Conservation (phyloP, 441 rosid genomes). For the Manihot esculenta region DNA sequence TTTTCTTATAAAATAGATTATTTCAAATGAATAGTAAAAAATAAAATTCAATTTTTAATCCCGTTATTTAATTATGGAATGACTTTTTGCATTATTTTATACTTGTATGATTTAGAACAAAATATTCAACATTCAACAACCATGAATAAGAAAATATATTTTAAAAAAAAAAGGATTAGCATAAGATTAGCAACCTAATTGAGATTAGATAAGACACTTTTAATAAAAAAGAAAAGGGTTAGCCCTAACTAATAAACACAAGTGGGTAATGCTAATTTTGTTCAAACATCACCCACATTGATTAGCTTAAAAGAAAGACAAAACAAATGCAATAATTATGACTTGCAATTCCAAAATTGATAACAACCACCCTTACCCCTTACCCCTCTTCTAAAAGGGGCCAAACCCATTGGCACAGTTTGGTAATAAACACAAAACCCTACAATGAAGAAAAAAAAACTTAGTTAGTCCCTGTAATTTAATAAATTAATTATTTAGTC, state of each 20-base stretch:
- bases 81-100: not conserved
- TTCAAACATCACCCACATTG: constrained; percentile 11
- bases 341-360: constrained; percentile 21
- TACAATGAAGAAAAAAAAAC: too few species aligned
- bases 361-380: constrained; percentile 18
- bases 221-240: not conserved
- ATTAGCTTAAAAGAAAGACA: constrained; percentile 43
- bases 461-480: too few species aligned
- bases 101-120: not conserved
- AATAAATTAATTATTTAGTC: too few species aligned
- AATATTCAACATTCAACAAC: not conserved
- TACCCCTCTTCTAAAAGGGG: too few species aligned
- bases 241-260: constrained; percentile 5
- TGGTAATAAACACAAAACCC: too few species aligned
- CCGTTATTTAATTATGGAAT: too few species aligned
- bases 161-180: not conserved
- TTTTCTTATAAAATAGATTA: too few species aligned
- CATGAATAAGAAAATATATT: not conserved
- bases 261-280: not conserved
- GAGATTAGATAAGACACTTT: constrained; percentile 10
- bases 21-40: too few species aligned
- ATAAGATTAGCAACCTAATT: constrained; percentile 2
- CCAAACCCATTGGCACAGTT: too few species aligned
- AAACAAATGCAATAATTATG: constrained; percentile 38
- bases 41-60: too few species aligned